Evolutionary conservation across 768 basidiomycete genomes (phyloP).

Genomic region (Boletales sp.): DNA sequence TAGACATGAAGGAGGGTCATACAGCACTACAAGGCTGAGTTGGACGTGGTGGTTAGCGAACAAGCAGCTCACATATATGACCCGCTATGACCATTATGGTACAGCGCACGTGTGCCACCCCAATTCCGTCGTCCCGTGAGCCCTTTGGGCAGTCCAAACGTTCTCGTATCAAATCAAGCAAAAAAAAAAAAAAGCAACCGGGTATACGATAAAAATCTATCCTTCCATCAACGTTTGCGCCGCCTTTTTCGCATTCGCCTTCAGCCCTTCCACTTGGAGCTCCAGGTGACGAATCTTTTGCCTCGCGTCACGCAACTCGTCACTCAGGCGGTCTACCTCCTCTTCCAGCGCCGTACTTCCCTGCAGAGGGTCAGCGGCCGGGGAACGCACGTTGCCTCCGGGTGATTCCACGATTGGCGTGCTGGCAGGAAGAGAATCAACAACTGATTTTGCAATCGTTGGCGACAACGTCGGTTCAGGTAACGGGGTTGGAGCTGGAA

Average conservation of each 20-base stretch:
- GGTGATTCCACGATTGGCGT: not conserved
- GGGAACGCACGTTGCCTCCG: slow-evolving; percentile 30
- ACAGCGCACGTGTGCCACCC: slow-evolving; percentile 16
- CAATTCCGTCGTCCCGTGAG: too few species aligned
- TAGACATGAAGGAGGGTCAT: slow-evolving; percentile 83
- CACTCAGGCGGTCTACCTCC: slow-evolving; percentile 61
- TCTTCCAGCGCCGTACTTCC: slow-evolving; percentile 32
- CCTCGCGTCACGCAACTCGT: slow-evolving; percentile 73
- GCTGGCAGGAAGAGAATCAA: slow-evolving; percentile 9
- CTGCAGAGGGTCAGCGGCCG: slow-evolving; percentile 5
- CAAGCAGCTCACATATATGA: too few species aligned
- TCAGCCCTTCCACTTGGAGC: slow-evolving; percentile 72
- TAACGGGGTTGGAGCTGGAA: slow-evolving; percentile 26
- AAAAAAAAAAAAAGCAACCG: too few species aligned
- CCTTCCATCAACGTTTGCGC: slow-evolving; percentile 53
- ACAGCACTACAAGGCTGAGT: slow-evolving; percentile 29
- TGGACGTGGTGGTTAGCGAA: slow-evolving; percentile 8
- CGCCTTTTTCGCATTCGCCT: slow-evolving; percentile 73
- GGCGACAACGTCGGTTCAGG: slow-evolving; percentile 35
- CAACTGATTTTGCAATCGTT: slow-evolving; percentile 31
- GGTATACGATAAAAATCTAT: slow-evolving; percentile 4
- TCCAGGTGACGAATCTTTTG: slow-evolving; percentile 82
- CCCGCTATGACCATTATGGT: not conserved
- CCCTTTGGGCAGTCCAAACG: too few species aligned
- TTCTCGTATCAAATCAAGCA: too few species aligned